phyloP scores from a whole-genome alignment of 805 yeast species.

The Priceomyces medius region DNA sequence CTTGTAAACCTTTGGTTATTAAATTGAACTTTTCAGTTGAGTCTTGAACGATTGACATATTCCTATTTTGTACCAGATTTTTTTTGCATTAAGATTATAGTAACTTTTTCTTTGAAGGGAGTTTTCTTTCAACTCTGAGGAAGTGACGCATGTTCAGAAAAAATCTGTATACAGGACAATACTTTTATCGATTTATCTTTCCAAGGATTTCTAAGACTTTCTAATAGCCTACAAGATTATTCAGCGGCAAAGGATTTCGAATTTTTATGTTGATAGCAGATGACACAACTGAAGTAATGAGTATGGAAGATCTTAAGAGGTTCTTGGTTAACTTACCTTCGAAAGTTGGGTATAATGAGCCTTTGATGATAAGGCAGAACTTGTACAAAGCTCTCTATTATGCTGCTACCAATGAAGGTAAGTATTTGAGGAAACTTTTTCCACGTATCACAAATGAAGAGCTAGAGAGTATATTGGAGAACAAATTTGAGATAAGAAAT shows the following conservation, averaged over 20 bases:
- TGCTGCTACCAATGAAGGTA: constrained; percentile 39
- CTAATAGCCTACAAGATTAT: background rate
- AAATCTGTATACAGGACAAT: background rate
- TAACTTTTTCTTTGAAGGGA: too few relatives aligned
- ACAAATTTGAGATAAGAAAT: constrained; percentile 9
- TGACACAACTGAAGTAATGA: constrained; percentile 11
- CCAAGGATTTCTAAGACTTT: constrained; percentile 4
- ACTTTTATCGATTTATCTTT: background rate
- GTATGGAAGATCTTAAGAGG: constrained; percentile 20
- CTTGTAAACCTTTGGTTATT: constrained; percentile 86
- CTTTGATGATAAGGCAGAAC: constrained; percentile 15
- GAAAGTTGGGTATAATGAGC: constrained; percentile 12
- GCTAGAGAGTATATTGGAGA: constrained; percentile 12
- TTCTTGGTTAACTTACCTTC: constrained; percentile 29
- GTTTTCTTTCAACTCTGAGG: too few relatives aligned
- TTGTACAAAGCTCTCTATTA: constrained; percentile 31
- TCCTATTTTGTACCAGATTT: background rate
- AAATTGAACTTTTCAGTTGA: constrained; percentile 67
- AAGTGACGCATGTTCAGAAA: too few relatives aligned
- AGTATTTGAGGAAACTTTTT: constrained; percentile 30
- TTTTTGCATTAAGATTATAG: background rate
- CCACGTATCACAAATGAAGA: constrained; percentile 24
- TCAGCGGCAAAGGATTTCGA: background rate
- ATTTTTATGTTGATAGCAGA: background rate
- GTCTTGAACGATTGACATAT: constrained; percentile 33